Evolutionary conservation across 2,329 filamentous ascomycete species (phyloP).

Genomic region (Helicocarpus griseus): DNA sequence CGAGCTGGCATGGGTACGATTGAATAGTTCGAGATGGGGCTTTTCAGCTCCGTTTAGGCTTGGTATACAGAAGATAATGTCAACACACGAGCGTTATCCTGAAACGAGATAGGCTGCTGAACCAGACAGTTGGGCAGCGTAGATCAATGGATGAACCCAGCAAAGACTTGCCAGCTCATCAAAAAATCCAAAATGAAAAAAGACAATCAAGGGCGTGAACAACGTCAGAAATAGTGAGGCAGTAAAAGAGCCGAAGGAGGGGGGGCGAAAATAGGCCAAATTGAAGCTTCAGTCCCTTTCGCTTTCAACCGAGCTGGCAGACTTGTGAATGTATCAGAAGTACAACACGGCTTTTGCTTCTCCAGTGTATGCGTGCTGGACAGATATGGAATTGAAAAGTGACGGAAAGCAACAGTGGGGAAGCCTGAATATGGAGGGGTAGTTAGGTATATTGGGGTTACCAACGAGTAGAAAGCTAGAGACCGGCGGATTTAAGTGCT

Average conservation of each 20-base stretch:
- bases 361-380: background rate
- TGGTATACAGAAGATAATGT: background rate
- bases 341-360: background rate
- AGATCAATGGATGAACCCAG: conserved; percentile 29
- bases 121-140: conserved; percentile 15
- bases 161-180: conserved; percentile 18
- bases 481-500: background rate
- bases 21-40: conserved; percentile 1
- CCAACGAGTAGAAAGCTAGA: background rate
- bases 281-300: conserved; percentile 14
- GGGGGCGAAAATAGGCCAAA: conserved; percentile 18
- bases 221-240: conserved; percentile 14
- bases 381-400: conserved; percentile 1
- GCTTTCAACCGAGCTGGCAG: conserved; percentile 4
- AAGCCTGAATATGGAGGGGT: background rate
- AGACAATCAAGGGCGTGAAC: conserved; percentile 13
- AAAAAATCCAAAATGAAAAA: conserved; percentile 12
- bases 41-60: background rate
- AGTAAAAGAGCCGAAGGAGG: conserved; percentile 14
- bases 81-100: background rate
- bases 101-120: background rate
- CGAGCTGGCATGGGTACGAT: conserved; percentile 1
- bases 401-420: background rate
- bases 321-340: conserved; percentile 2
- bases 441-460: background rate